These are phyloP conservation scores for Trichoderma sp. DNA, from an alignment of 2,329 filamentous ascomycete species.

Conservation along the genomic window DNA sequence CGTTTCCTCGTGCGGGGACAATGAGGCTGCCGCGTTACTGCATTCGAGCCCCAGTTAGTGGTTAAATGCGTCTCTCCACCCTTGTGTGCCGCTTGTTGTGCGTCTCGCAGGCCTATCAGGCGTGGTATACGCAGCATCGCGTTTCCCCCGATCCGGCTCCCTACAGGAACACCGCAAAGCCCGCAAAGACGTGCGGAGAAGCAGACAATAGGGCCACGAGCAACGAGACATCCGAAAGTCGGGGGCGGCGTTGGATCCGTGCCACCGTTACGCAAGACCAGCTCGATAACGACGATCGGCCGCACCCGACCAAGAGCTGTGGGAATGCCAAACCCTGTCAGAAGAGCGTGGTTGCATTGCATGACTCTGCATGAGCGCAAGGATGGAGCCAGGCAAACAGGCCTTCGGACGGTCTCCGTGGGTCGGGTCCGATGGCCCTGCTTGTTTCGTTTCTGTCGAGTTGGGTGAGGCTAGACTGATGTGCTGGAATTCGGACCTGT, in stretches of 20 bases:
- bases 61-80: not conserved
- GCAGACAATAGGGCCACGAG: not conserved
- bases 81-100: not conserved
- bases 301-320: not conserved
- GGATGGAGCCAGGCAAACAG: constrained; percentile 16
- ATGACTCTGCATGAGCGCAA: constrained; percentile 4
- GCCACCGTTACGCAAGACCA: not conserved
- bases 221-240: not conserved
- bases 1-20: constrained; percentile 11
- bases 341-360: constrained; percentile 10
- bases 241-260: constrained; percentile 5
- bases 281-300: constrained; percentile 9
- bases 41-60: constrained; percentile 11
- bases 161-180: not conserved
- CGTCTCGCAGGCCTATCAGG: not conserved
- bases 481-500: not conserved
- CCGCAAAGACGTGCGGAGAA: not conserved
- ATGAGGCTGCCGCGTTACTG: constrained; percentile 15
- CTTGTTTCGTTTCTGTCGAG: not conserved
- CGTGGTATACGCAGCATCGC: not conserved
- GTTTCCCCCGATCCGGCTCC: not conserved
- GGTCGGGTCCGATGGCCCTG: constrained; percentile 17
- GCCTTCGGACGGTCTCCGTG: constrained; percentile 19
- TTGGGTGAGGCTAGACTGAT: not conserved
- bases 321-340: constrained; percentile 2